phyloP scores from a whole-genome alignment of 2,329 filamentous ascomycete species.

The Diaporthe ampelina region DNA sequence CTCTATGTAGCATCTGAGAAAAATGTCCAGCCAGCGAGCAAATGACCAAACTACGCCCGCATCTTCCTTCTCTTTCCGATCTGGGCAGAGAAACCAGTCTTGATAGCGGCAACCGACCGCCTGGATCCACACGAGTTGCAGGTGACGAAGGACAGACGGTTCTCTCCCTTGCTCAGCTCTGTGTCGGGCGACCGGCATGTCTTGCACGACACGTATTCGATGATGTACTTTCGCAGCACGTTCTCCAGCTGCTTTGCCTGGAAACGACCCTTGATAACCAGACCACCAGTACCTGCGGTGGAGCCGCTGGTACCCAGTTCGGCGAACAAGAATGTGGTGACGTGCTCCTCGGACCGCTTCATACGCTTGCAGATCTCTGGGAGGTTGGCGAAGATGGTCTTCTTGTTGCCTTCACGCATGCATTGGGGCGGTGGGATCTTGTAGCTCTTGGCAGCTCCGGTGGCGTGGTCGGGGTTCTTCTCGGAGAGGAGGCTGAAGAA shows the following conservation, averaged over 20 bases:
- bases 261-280: constrained; percentile 99
- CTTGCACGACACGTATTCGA: constrained; percentile 98
- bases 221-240: constrained; percentile 94
- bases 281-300: constrained; percentile 89
- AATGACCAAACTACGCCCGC: constrained; percentile 73
- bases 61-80: constrained; percentile 99
- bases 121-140: constrained; percentile 90
- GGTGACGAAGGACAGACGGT: constrained; percentile 98
- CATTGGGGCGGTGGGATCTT: constrained; percentile 99
- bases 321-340: constrained; percentile 96
- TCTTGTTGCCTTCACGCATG: constrained; percentile 99
- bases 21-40: constrained; percentile 3
- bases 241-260: constrained; percentile 99
- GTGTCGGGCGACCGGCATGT: constrained; percentile 96
- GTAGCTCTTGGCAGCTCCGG: constrained; percentile 92
- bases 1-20: constrained; percentile 33
- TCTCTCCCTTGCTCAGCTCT: constrained; percentile 98
- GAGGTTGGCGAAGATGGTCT: constrained; percentile 99
- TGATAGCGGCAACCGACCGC: constrained; percentile 96
- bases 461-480: constrained; percentile 96
- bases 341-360: constrained; percentile 98
- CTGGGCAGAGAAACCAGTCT: constrained; percentile 99
- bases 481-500: constrained; percentile 96
- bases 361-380: constrained; percentile 99
- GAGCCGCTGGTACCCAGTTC: constrained; percentile 98